Base-by-base conservation (phyloP, 768 basidiomycete species). In the Tulasnella sp. region DNA sequence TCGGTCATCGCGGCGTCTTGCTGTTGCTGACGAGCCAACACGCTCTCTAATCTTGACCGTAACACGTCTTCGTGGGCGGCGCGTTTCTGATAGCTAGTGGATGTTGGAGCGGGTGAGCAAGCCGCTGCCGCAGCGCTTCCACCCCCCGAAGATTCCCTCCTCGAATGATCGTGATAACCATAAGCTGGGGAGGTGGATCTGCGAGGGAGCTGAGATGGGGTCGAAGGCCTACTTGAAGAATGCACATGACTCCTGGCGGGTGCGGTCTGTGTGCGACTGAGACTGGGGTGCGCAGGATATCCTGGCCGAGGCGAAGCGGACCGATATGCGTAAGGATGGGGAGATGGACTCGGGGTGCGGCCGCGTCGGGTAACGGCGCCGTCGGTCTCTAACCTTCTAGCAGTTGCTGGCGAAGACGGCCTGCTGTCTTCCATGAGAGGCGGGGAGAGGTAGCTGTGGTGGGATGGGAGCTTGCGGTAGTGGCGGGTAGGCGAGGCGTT, bases 341-440 rank as follows among this genome's bases (percentile, higher is more conserved):
- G 77, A n/a, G 77, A 77, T 18, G 77, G 77, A 55, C 77, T 77
- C 11, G 77, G 69, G 18, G 77, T 77, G 32, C 77, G 77, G 44
- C 73, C 61, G 46, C 73, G 44, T 77, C 69, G 77, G 55, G 37
- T 37, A 4, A 23, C 40, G 44, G 46, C 46, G 18, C 74, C 39
- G 51, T 75, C 74, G 44, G 39, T 16, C 29, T 46, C 77, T 10
- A 70, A 67, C 26, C 69, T 51, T 39, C 77, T 44, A 9, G 20
- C 15, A 42, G 77, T 44, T 15, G 55, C 69, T 35, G 77, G 77
- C 7, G 77, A 77, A 39, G 77, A 70, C 32, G 77, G 23, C n/a
- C 77, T 72, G 42, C 37, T 39, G 26, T 35, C 42, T 71, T 46
- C 32, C 42, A 69, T 23, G 37, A 55, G 44, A 16, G 77, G 44